Evolutionary conservation across 2,329 filamentous ascomycete genomes (phyloP), one percentile per base, ranked within the genome.

Genomic region (Ophiostoma novo-ulmi): DNA sequence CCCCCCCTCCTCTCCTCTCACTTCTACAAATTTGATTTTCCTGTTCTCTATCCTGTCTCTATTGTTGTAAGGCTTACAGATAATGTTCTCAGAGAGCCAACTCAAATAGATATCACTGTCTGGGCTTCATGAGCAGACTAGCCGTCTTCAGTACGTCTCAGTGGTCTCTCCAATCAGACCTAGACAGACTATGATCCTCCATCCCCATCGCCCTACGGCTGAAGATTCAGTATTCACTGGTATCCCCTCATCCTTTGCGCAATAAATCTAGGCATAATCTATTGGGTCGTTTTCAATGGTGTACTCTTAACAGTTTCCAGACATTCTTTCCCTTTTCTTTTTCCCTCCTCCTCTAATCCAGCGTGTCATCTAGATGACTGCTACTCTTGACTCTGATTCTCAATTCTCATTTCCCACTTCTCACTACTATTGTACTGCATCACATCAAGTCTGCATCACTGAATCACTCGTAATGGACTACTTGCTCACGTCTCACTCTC

Each of bases 401-500:
- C 7, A 5, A 48, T 20, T 58, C n/a, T 3, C 7, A 58, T 26
- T 22, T n/a, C 48, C 11, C 20, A 5, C 5, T 55, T 7, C 17
- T 55, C 48, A 55, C 10, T 14, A 26, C 10, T 11, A 22, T 31
- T 31, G 31, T 31, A 31, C 31, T 31, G 31, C 52, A 58, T 58
- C 22, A 3, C 52, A 58, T 58, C n/a, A 55, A 11, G 7, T 58
- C 52, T 22, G 10, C 52, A 58, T 22, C 11, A 48, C 44, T 48
- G 44, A 48, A 20, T 48, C 44, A 48, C 44, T n/a, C 17, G 17
- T 8, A 58, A 22, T 6, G 26, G n/a, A 4, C 52, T 58, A 58
- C 52, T 58, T 58, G n/a, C 52, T 58, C 52, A 58, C 52, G 52
- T 58, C 52, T 58, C 52, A 58, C 52, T 26, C 52, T 58, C 52